Conservation (phyloP, 192 early-diverging fungal genomes). For the Rhizophagus clarus region DNA sequence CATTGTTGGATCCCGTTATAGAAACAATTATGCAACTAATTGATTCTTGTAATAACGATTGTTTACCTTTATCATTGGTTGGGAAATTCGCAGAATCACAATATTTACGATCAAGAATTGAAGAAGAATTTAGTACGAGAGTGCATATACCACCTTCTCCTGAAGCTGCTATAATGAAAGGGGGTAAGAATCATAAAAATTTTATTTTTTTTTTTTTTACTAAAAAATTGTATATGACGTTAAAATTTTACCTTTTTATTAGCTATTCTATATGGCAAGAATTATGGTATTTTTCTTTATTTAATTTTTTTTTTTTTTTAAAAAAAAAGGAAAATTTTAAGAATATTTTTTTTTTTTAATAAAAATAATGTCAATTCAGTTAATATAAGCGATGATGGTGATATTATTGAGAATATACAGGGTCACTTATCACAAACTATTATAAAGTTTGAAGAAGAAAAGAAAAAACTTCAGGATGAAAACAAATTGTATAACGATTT, state of each 20-base stretch:
- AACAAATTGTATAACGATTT: no score
- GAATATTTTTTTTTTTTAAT: no score
- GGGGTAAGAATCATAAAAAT: constrained; percentile 18
- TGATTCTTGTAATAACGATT: constrained; percentile 39
- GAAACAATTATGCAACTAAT: constrained; percentile 52
- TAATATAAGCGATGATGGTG: no score
- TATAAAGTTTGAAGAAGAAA: no score
- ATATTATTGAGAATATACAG: no score
- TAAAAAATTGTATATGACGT: no score
- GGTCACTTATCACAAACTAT: no score
- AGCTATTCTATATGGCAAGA: background rate
- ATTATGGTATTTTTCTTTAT: background rate
- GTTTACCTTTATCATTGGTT: constrained; percentile 54
- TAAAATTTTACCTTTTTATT: background rate
- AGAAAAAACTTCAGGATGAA: no score
- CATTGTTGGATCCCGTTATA: constrained; percentile 57
- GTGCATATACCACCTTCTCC: constrained; percentile 52
- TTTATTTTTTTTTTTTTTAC: background rate
- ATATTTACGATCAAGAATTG: constrained; percentile 54
- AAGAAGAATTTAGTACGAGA: constrained; percentile 49
- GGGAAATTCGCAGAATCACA: constrained; percentile 58
- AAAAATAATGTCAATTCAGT: no score
- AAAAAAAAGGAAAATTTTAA: no score
- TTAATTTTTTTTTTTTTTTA: background rate
- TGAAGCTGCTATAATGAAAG: constrained; percentile 53